Conservation (phyloP, 2,329 filamentous ascomycete genomes). For the Aspergillus carbonarius region DNA sequence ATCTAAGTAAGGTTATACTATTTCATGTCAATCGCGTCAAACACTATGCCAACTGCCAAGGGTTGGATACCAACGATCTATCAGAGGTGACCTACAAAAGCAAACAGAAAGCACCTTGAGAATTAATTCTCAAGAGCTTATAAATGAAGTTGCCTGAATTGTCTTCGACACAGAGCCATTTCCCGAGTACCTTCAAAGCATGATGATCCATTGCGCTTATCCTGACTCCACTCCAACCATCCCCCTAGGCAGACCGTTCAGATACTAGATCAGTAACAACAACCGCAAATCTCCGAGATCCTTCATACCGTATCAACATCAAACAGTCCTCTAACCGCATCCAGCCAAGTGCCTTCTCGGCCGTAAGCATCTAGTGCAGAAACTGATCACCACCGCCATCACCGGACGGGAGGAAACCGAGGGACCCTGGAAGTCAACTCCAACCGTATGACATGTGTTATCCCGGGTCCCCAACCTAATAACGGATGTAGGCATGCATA, state of each 20-base stretch:
- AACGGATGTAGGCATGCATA: too few species aligned
- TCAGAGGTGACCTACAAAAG: background rate
- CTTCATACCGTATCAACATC: background rate
- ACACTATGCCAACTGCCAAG: background rate
- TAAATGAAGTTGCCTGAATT: background rate
- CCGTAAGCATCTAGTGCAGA: background rate
- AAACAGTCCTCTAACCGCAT: background rate
- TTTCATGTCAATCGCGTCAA: background rate
- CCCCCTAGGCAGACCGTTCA: background rate
- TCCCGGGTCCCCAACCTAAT: too few species aligned
- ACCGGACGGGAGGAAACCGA: background rate
- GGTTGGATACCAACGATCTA: background rate
- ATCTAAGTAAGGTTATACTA: background rate
- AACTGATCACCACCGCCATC: background rate
- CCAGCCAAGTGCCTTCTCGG: background rate
- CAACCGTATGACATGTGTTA: too few species aligned
- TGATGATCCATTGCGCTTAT: background rate
- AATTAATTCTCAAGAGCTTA: background rate
- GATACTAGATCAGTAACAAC: background rate
- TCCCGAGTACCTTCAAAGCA: background rate
- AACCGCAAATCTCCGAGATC: background rate
- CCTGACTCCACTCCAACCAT: background rate
- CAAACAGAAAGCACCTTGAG: background rate
- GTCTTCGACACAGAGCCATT: too few species aligned
- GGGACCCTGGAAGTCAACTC: background rate